These are phyloP conservation scores for Rhipidocladum racemiflorum DNA, from an alignment of 176 grass and related monocot genomes.

Conservation along the genomic window DNA sequence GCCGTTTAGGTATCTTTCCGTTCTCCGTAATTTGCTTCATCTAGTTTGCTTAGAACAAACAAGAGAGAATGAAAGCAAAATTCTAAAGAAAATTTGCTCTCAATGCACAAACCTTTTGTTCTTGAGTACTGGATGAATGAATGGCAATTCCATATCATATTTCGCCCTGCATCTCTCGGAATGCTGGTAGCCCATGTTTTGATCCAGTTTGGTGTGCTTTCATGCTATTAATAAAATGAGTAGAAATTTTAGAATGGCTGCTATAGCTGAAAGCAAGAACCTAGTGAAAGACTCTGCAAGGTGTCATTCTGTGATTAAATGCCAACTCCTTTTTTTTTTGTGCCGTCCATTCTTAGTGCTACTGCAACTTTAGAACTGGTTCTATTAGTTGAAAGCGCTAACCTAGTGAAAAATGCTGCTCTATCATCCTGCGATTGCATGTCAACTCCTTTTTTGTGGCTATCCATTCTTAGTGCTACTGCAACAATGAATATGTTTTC, in stretches of 20 bases:
- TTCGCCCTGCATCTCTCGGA: background rate
- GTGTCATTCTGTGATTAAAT: too few relatives aligned
- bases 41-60: constrained; percentile 47
- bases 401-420: background rate
- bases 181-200: constrained; percentile 3
- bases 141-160: background rate
- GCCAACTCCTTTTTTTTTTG: too few relatives aligned
- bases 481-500: constrained; percentile 1
- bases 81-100: constrained; percentile 40
- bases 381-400: background rate
- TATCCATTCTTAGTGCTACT: background rate
- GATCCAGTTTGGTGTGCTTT: background rate
- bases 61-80: background rate
- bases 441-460: background rate
- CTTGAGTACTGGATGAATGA: constrained; percentile 37
- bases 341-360: too few relatives aligned
- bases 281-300: too few relatives aligned
- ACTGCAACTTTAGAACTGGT: background rate
- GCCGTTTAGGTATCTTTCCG: constrained; percentile 43
- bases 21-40: constrained; percentile 39
- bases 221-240: background rate
- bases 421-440: background rate
- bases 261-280: too few relatives aligned
- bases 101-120: constrained; percentile 29
- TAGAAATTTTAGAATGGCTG: background rate